phyloP scores from a whole-genome alignment of 805 yeast genomes.

The Metschnikowia continentalis region DNA sequence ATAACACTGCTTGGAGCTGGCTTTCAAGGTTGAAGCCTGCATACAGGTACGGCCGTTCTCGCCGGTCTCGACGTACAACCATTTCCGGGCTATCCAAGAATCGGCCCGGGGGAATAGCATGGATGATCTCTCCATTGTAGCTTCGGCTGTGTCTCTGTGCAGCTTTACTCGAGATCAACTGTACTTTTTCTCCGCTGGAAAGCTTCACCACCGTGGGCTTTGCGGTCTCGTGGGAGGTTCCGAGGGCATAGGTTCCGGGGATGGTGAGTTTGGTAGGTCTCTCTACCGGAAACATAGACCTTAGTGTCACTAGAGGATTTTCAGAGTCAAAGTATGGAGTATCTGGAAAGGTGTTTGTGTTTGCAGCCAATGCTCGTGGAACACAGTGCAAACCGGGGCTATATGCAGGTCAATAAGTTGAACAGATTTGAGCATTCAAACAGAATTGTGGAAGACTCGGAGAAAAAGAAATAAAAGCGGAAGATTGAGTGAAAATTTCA shows the following conservation, averaged over 20 bases:
- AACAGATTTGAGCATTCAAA: no score
- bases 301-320: background rate
- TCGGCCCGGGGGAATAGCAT: background rate
- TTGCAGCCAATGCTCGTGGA: background rate
- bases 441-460: no score
- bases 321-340: no score
- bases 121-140: background rate
- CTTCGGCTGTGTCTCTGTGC: background rate
- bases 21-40: background rate
- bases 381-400: background rate
- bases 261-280: slow-evolving; percentile 1
- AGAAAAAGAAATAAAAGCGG: no score
- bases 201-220: slow-evolving; percentile 11
- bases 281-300: background rate
- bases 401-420: no score
- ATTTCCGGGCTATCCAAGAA: background rate
- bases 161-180: slow-evolving; percentile 3
- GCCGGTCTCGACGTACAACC: background rate
- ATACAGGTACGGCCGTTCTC: background rate
- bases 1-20: background rate
- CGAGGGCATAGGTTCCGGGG: slow-evolving; percentile 7
- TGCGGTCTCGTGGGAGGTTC: background rate
- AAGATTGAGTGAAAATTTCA: no score
- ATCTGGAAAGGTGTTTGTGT: background rate
- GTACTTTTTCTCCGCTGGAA: slow-evolving; percentile 9